phyloP scores from a whole-genome alignment of 208 protist species.

The Plasmodiophora brassicae region DNA sequence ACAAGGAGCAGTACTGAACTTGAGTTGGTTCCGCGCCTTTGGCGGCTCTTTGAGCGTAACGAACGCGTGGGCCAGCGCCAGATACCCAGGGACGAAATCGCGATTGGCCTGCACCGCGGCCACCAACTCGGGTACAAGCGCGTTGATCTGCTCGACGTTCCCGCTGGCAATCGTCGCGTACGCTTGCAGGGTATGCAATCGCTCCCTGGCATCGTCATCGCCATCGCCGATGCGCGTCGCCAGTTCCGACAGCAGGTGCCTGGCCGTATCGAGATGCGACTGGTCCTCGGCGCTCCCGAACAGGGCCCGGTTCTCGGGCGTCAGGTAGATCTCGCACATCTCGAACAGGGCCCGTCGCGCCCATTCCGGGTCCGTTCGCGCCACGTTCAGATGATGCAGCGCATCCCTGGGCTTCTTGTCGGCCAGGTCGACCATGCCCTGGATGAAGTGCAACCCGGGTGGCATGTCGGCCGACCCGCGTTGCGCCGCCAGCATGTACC shows the following conservation, averaged over 20 bases:
- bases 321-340: neutral
- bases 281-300: neutral
- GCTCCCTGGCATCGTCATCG: neutral
- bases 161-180: neutral
- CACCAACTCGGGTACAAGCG: neutral
- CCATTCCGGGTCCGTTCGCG: neutral
- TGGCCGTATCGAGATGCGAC: neutral
- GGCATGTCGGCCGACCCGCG: neutral
- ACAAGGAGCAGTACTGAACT: neutral
- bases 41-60: neutral
- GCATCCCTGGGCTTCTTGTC: neutral
- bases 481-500: neutral
- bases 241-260: neutral
- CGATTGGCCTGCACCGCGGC: neutral
- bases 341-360: neutral
- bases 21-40: slow-evolving; percentile 2
- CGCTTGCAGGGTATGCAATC: neutral
- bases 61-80: slow-evolving; percentile 20
- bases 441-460: neutral
- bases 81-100: neutral
- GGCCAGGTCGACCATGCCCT: slow-evolving; percentile 1
- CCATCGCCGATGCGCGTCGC: neutral
- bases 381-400: neutral
- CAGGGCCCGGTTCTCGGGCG: neutral
- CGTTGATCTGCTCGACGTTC: neutral